These are phyloP conservation scores for Yarrowia hollandica DNA, from an alignment of 805 yeast species.

Conservation along the genomic window DNA sequence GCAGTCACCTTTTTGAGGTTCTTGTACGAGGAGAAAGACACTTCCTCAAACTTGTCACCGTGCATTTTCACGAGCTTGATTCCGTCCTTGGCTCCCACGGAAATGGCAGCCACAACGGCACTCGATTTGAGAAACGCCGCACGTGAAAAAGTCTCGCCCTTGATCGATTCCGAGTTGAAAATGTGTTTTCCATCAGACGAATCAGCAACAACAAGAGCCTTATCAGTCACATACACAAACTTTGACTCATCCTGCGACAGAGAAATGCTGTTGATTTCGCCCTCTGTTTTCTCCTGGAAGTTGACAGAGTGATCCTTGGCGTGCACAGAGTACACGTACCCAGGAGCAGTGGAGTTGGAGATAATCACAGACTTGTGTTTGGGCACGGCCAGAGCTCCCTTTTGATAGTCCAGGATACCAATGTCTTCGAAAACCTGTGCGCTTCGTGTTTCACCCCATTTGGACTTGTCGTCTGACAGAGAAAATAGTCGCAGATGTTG, in stretches of 20 bases:
- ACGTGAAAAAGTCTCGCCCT: conserved; percentile 22
- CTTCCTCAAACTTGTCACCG: conserved; percentile 3
- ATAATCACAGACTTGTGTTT: conserved; percentile 67
- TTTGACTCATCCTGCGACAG: conserved; percentile 67
- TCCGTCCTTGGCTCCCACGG: background rate
- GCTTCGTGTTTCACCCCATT: conserved; percentile 41
- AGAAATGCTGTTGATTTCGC: conserved; percentile 62
- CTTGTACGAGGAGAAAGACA: background rate
- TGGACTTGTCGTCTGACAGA: conserved; percentile 39
- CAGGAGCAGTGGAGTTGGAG: conserved; percentile 66
- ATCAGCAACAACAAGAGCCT: conserved; percentile 53
- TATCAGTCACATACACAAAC: conserved; percentile 61
- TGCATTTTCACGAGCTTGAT: conserved; percentile 25
- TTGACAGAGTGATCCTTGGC: conserved; percentile 49
- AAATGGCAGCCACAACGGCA: conserved; percentile 1
- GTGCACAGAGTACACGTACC: conserved; percentile 61
- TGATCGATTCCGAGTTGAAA: conserved; percentile 10
- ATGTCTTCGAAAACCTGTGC: conserved; percentile 57
- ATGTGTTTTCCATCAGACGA: conserved; percentile 37
- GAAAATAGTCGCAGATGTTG: conserved; percentile 68
- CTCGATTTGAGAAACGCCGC: background rate
- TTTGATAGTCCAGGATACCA: conserved; percentile 57
- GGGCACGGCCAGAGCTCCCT: conserved; percentile 56
- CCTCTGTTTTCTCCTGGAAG: conserved; percentile 45
- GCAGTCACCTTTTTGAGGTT: conserved; percentile 46